A percentile compares a stretch with the other conserved stretches of the same genome.
Conservation (phyloP, 1,284 basidiomycete genomes). For the Tremellales sp. region DNA sequence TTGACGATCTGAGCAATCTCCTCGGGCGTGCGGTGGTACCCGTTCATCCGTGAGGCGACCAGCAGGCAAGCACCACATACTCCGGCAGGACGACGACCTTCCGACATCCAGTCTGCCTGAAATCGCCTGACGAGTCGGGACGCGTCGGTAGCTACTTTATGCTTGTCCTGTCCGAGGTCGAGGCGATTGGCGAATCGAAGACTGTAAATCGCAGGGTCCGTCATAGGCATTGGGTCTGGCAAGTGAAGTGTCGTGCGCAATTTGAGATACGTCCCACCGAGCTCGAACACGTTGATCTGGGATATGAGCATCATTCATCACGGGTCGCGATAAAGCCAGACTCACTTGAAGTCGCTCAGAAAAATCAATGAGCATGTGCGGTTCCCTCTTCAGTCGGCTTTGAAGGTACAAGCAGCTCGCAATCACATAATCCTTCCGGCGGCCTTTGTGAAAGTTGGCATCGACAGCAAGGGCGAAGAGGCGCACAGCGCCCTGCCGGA, state of each 20-base stretch:
- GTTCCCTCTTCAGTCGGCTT: conserved; percentile 77
- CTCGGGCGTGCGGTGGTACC: conserved; percentile 85
- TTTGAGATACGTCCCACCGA: conserved; percentile 93
- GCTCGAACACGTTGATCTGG: conserved; percentile 95
- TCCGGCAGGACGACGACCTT: conserved; percentile 89
- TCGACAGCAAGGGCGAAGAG: conserved; percentile 92
- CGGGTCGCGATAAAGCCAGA: conserved; percentile 1
- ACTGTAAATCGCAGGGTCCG: conserved; percentile 97
- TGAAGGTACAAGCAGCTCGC: conserved; percentile 95
- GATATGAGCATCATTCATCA: background rate
- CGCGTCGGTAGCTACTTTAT: conserved; percentile 88
- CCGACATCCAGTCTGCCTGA: conserved; percentile 95
- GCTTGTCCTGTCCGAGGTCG: conserved; percentile 92
- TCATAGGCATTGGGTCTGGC: conserved; percentile 63
- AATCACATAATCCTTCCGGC: conserved; percentile 86
- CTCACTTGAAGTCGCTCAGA: conserved; percentile 80
- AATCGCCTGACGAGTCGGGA: conserved; percentile 91
- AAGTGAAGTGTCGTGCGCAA: conserved; percentile 85
- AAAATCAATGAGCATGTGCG: conserved; percentile 99
- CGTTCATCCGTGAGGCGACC: conserved; percentile 96
- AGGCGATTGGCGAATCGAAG: conserved; percentile 93
- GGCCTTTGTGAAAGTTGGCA: conserved; percentile 88
- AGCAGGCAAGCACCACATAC: conserved; percentile 95
- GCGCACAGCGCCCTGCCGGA: conserved; percentile 76
- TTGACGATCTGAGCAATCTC: conserved; percentile 99